Percentiles rank a stretch among this genome's conserved stretches.
These are phyloP conservation scores for Cucumis sativus DNA, from an alignment of 306 rosid genomes.

Conservation along the genomic window DNA sequence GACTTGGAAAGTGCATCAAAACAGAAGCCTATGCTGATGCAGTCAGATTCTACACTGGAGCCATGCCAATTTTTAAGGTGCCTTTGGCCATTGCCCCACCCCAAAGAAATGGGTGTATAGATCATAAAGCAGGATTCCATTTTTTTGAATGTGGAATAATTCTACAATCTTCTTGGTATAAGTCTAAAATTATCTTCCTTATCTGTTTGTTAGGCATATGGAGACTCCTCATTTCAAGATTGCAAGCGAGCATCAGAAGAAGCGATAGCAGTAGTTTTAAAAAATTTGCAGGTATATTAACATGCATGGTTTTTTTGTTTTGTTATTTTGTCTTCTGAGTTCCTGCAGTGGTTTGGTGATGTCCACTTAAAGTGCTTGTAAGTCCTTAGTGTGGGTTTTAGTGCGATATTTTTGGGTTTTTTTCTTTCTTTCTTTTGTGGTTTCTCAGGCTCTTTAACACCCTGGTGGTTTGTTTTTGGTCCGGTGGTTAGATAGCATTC, in stretches of 20 bases:
- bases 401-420: too few relatives aligned
- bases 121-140: neutral
- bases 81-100: neutral
- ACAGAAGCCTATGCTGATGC: slow-evolving; percentile 86
- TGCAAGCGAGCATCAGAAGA: slow-evolving; percentile 92
- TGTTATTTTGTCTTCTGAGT: too few relatives aligned
- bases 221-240: slow-evolving; percentile 80
- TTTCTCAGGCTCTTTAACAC: too few relatives aligned
- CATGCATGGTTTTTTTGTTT: too few relatives aligned
- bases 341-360: too few relatives aligned
- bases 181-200: slow-evolving; percentile 13
- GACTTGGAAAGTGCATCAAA: slow-evolving; percentile 82
- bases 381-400: too few relatives aligned
- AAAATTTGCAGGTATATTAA: slow-evolving; percentile 57
- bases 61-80: slow-evolving; percentile 91
- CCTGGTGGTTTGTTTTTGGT: too few relatives aligned
- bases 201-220: slow-evolving; percentile 52
- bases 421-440: too few relatives aligned
- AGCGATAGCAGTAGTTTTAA: slow-evolving; percentile 53
- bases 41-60: slow-evolving; percentile 78
- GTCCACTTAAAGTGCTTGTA: too few relatives aligned
- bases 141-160: neutral
- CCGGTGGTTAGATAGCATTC: too few relatives aligned
- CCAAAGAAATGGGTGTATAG: neutral
- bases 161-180: neutral